phyloP scores from a whole-genome alignment of 768 basidiomycete species.

The Pleurotus tuber-regium region DNA sequence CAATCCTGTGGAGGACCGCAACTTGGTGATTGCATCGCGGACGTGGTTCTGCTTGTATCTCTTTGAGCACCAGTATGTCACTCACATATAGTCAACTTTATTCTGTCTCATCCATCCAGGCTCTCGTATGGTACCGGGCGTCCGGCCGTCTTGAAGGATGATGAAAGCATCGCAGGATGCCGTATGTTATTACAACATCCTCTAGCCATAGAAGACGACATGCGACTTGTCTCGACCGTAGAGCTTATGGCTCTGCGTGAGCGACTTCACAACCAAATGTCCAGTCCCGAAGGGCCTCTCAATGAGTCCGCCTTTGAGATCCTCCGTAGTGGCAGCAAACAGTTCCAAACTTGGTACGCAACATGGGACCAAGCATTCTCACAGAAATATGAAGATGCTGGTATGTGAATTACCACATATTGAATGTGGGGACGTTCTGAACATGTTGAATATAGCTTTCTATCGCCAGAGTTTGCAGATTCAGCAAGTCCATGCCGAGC shows the following conservation, averaged over 20 bases:
- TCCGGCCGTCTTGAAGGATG: slow-evolving; percentile 88
- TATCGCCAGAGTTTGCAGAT: slow-evolving; percentile 87
- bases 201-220: slow-evolving; percentile 87
- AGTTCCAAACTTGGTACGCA: slow-evolving; percentile 81
- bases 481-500: slow-evolving; percentile 82
- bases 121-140: slow-evolving; percentile 94
- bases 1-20: slow-evolving; percentile 61
- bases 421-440: too few relatives aligned
- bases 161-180: slow-evolving; percentile 85
- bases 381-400: slow-evolving; percentile 79
- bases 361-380: slow-evolving; percentile 81
- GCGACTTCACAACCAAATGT: slow-evolving; percentile 76
- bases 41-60: slow-evolving; percentile 95
- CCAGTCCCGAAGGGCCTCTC: slow-evolving; percentile 77
- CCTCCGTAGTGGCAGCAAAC: slow-evolving; percentile 69
- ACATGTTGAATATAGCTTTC: slow-evolving; percentile 57
- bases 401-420: slow-evolving; percentile 42
- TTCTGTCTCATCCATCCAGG: slow-evolving; percentile 34
- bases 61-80: slow-evolving; percentile 87
- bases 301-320: slow-evolving; percentile 67
- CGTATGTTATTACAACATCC: slow-evolving; percentile 82
- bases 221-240: slow-evolving; percentile 92
- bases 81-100: not conserved
- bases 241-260: slow-evolving; percentile 91
- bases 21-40: slow-evolving; percentile 77